Evolutionary conservation across 495 filamentous ascomycete genomes (phyloP).

Genomic region (Melanomma pulvis-pyrius): DNA sequence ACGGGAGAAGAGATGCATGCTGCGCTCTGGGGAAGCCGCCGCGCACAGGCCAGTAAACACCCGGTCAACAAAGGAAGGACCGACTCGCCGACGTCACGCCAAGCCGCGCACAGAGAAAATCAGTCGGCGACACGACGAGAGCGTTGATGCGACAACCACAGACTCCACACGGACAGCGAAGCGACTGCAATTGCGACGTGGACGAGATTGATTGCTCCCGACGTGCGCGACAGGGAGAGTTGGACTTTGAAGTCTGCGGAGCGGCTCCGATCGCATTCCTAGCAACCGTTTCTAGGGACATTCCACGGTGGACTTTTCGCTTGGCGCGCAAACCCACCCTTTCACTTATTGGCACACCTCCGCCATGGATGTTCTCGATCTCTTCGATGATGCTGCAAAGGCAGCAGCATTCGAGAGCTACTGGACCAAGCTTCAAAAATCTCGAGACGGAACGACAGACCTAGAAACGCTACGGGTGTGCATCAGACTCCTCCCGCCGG

Average conservation of each 20-base stretch:
- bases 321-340: background rate
- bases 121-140: background rate
- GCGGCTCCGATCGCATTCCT: background rate
- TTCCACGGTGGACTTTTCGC: background rate
- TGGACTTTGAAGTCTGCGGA: background rate
- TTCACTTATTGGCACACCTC: background rate
- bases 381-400: conserved; percentile 4
- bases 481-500: conserved; percentile 2
- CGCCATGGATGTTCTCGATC: background rate
- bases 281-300: conserved; percentile 4
- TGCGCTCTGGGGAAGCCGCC: background rate
- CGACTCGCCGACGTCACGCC: conserved; percentile 3
- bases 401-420: background rate
- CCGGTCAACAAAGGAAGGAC: background rate
- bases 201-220: background rate
- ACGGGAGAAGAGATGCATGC: conserved; percentile 54
- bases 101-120: background rate
- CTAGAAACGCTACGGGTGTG: background rate
- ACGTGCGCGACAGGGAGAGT: background rate
- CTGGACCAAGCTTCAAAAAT: conserved; percentile 1
- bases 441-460: background rate
- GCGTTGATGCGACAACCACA: background rate
- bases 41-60: background rate
- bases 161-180: background rate
- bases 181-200: background rate